Percentiles rank a stretch among this genome's conserved stretches.
Evolutionary conservation across 768 basidiomycete genomes (phyloP).

Genomic region (Boletales sp.): DNA sequence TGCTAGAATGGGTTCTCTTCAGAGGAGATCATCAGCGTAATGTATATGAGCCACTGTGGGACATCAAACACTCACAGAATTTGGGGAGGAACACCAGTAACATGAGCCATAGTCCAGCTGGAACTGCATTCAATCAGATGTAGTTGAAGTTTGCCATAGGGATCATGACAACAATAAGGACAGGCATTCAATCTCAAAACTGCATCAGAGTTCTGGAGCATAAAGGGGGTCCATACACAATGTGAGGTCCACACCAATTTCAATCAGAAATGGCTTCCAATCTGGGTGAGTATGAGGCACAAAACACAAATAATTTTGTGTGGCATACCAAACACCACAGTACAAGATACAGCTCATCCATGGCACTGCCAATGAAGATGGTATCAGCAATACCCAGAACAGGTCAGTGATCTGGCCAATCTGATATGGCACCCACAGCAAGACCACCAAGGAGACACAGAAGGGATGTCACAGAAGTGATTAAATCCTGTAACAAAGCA

Average conservation of each 20-base stretch:
- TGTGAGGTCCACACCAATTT: conserved; percentile 69
- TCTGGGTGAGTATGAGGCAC: conserved; percentile 31
- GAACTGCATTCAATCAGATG: conserved; percentile 69
- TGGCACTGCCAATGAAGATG: conserved; percentile 74
- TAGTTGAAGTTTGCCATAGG: conserved; percentile 54
- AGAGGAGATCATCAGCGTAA: background rate
- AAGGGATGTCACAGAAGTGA: conserved; percentile 75
- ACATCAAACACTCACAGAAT: conserved; percentile 51
- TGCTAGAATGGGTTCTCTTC: conserved; percentile 59
- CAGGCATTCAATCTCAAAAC: conserved; percentile 73
- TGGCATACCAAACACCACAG: conserved; percentile 62
- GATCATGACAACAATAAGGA: conserved; percentile 79
- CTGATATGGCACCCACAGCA: conserved; percentile 63
- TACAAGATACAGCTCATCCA: conserved; percentile 68
- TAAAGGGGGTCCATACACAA: conserved; percentile 78
- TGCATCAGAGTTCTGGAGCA: conserved; percentile 76
- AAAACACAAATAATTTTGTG: background rate
- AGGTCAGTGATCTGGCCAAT: conserved; percentile 62
- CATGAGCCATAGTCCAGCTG: conserved; percentile 59
- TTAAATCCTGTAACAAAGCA: conserved; percentile 74
- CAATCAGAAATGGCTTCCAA: conserved; percentile 76
- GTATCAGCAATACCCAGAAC: conserved; percentile 66
- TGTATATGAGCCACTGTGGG: background rate
- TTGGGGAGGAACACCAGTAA: conserved; percentile 70
- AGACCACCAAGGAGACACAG: conserved; percentile 77